Evolutionary conservation across 352 stramenopile species (phyloP).

Genomic region (Pythium insidiosum): DNA sequence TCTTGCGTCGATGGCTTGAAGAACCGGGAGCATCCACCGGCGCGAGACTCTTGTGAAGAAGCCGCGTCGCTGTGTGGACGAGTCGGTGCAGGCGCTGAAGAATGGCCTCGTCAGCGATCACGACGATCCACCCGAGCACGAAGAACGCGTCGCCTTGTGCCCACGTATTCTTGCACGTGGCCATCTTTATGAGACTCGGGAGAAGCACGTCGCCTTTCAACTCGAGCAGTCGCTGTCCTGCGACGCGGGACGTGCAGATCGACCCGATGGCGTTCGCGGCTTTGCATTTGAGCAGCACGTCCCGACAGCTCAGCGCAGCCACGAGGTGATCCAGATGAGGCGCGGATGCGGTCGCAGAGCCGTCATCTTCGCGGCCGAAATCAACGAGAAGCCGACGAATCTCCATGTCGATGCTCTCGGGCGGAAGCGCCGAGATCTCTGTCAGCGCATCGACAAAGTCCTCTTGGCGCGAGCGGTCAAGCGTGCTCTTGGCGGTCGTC

Average conservation of each 20-base stretch:
- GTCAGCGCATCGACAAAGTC: conserved; percentile 65
- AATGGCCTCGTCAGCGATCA: conserved; percentile 49
- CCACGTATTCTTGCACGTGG: conserved; percentile 62
- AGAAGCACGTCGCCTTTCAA: conserved; percentile 27
- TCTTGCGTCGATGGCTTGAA: too few relatives aligned
- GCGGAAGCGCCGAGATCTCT: conserved; percentile 53
- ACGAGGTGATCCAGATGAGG: conserved; percentile 27
- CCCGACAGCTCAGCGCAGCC: conserved; percentile 34
- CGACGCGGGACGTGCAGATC: conserved; percentile 65
- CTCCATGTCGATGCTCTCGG: conserved; percentile 70
- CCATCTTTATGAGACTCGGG: conserved; percentile 41
- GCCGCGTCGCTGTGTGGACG: conserved; percentile 29
- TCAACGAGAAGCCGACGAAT: conserved; percentile 48
- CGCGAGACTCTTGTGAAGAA: conserved; percentile 34
- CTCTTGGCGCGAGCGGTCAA: conserved; percentile 19
- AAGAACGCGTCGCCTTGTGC: conserved; percentile 67
- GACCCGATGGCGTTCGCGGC: conserved; percentile 64
- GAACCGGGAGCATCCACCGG: background rate
- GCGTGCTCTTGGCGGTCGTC: background rate
- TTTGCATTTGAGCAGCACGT: conserved; percentile 77
- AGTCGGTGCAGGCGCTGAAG: conserved; percentile 27
- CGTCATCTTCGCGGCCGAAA: background rate
- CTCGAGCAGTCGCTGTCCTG: conserved; percentile 52
- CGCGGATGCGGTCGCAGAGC: background rate
- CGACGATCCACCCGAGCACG: conserved; percentile 65